Base-by-base conservation (phyloP, 2,329 filamentous ascomycete species). In the Pleoardoris graminearum region DNA sequence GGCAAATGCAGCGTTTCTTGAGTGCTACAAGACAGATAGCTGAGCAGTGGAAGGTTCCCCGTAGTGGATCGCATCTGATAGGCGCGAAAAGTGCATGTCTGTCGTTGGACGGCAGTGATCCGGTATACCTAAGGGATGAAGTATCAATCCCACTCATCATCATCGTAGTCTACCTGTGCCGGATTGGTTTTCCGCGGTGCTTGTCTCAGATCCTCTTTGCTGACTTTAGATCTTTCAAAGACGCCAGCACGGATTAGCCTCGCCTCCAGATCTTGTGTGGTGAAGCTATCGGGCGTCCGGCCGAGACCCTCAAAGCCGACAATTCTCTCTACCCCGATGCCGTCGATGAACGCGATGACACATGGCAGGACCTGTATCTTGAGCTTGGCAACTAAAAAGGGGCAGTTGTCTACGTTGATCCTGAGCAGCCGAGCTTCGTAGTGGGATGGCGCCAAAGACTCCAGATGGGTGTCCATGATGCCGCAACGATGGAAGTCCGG, bases 401-500 rank as follows among this genome's bases (percentile, higher is more conserved):
- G 81, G 5, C 80, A 81, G 53, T 85, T 83, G 50, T 84, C 81
- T 29, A 85, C 82, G 56, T 82, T 81, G 63, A 85, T 83, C 54
- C 76, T 79, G 16, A 84, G 68, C 49, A 85, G 81, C 16, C 82
- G 73, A 2, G 82, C 83, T 60, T 85, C 82, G 56, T 82, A 82
- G 63, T 85, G 82, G 53, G 80, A 81, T 16, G 76, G 75, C 1
- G 82, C 81, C 35, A 85, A 72, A 10, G 70, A 65, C 43, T 79
- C 74, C 10, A 86, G 75, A 66, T 83, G 82, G 43, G 74, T 75
- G 65, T 86, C 84, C 84, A 87, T 87, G 49, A 83, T 79, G 10
- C 75, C 72, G 69, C 84, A 87, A 49, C 84, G 79, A 17, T 79
- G 77, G 69, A 87, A 87, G 63, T 86, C 84, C 2, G 82, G 78